Evolutionary conservation across 129 eudicot species (phyloP).

Genomic region (Flaveria linearis): DNA sequence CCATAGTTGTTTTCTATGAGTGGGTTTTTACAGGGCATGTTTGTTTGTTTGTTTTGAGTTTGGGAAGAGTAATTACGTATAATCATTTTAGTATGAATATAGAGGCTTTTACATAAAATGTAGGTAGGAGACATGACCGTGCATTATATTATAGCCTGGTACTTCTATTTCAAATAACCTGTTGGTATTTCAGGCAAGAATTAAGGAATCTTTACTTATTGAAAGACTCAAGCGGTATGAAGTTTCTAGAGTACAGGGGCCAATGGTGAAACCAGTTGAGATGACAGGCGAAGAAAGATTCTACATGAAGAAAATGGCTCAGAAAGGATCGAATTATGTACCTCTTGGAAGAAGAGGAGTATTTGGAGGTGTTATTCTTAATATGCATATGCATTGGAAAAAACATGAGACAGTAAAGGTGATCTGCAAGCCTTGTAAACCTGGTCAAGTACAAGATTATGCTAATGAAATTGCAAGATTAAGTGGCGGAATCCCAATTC

Average conservation of each 20-base stretch:
- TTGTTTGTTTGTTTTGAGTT: not conserved
- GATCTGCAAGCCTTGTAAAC: slow-evolving; percentile 94
- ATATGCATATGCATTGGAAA: slow-evolving; percentile 99
- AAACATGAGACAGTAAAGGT: slow-evolving; percentile 92
- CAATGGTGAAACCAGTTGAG: slow-evolving; percentile 61
- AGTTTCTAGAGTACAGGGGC: slow-evolving; percentile 86
- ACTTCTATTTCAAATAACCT: not conserved
- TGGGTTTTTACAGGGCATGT: too few species aligned
- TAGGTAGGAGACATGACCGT: not conserved
- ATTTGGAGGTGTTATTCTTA: slow-evolving; percentile 92
- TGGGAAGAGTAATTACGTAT: not conserved
- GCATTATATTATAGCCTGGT: not conserved
- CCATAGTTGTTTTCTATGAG: too few species aligned
- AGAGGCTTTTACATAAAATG: not conserved
- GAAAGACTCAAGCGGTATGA: slow-evolving; percentile 86
- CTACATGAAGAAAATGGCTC: slow-evolving; percentile 95
- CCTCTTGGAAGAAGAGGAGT: slow-evolving; percentile 94
- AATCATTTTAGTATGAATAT: not conserved
- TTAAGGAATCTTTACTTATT: slow-evolving; percentile 66
- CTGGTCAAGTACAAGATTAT: slow-evolving; percentile 80
- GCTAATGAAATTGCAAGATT: slow-evolving; percentile 84
- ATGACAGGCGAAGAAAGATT: slow-evolving; percentile 87
- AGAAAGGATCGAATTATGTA: slow-evolving; percentile 79
- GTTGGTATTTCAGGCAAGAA: slow-evolving; percentile 63
- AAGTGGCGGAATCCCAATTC: slow-evolving; percentile 92